A percentile compares a stretch with the other conserved stretches of the same genome.
These are phyloP conservation scores for Sporothrix variecibatus DNA, from an alignment of 2,329 filamentous ascomycete species.

Conservation along the genomic window DNA sequence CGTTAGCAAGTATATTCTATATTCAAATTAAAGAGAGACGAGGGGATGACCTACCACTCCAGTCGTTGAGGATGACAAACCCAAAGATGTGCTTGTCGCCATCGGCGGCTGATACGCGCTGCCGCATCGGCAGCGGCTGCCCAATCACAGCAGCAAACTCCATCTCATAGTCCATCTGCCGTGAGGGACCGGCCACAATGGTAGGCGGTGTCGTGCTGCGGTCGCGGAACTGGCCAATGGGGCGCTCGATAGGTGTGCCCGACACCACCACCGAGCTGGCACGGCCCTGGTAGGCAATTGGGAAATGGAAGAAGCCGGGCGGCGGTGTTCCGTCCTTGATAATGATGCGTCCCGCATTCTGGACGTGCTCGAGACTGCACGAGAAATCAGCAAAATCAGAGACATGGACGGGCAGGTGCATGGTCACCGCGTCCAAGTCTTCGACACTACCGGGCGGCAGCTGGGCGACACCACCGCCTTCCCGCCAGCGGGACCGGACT, in stretches of 20 bases:
- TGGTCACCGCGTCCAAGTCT: background rate
- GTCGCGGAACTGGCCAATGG: background rate
- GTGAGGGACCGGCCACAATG: background rate
- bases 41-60: constrained; percentile 53
- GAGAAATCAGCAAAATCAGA: constrained; percentile 60
- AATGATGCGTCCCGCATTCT: constrained; percentile 50
- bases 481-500: background rate
- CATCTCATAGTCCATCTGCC: constrained; percentile 75
- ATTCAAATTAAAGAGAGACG: background rate
- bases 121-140: constrained; percentile 64
- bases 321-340: constrained; percentile 44
- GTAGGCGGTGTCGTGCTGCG: background rate
- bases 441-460: background rate
- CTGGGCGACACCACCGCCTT: background rate
- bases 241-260: constrained; percentile 46
- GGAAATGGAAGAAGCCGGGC: constrained; percentile 51
- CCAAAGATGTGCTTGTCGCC: constrained; percentile 76
- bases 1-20: background rate
- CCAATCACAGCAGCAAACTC: constrained; percentile 77
- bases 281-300: constrained; percentile 55
- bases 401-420: constrained; percentile 56
- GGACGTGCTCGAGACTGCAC: constrained; percentile 53
- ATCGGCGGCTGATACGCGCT: constrained; percentile 61
- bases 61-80: constrained; percentile 82
- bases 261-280: constrained; percentile 55